Percentiles rank a stretch among this genome's conserved stretches.
Conservation (phyloP, 2,329 filamentous ascomycete genomes). For the Ascochyta lentis region DNA sequence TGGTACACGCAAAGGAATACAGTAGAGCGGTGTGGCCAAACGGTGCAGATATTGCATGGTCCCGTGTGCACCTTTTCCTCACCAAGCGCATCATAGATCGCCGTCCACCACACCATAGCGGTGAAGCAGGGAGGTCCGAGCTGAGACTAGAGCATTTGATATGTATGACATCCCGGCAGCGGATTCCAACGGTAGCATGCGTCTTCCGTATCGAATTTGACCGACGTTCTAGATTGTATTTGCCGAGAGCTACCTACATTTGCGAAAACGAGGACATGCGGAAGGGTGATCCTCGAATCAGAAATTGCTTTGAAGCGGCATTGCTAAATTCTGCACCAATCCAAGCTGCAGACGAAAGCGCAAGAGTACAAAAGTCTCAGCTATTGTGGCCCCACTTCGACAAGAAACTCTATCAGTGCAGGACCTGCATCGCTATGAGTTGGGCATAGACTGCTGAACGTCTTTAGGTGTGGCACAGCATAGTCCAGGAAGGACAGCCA, state of each 20-base stretch:
- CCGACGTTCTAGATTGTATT: neutral
- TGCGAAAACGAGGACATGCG: neutral
- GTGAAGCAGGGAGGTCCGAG: constrained; percentile 17
- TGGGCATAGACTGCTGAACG: neutral
- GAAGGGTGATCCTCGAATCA: neutral
- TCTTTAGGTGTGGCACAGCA: constrained; percentile 3
- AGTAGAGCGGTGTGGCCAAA: constrained; percentile 4
- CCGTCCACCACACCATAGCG: constrained; percentile 12
- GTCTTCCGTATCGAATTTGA: neutral
- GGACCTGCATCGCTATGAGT: constrained; percentile 4
- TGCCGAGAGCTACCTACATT: neutral
- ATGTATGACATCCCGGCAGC: constrained; percentile 12
- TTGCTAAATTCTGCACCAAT: neutral
- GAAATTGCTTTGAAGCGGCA: neutral
- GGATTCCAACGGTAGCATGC: neutral
- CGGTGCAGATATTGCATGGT: constrained; percentile 1
- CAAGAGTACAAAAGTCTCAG: neutral
- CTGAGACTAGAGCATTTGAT: constrained; percentile 14
- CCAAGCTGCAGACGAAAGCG: neutral
- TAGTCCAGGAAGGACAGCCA: neutral
- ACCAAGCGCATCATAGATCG: constrained; percentile 5
- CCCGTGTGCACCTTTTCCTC: constrained; percentile 6
- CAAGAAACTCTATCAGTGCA: constrained; percentile 4
- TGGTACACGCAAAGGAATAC: neutral
- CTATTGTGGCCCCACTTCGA: constrained; percentile 8